Percentiles rank a stretch among this genome's conserved stretches.
Evolutionary conservation across 164 flowering plant species (phyloP).

Genomic region (Annona cherimola): DNA sequence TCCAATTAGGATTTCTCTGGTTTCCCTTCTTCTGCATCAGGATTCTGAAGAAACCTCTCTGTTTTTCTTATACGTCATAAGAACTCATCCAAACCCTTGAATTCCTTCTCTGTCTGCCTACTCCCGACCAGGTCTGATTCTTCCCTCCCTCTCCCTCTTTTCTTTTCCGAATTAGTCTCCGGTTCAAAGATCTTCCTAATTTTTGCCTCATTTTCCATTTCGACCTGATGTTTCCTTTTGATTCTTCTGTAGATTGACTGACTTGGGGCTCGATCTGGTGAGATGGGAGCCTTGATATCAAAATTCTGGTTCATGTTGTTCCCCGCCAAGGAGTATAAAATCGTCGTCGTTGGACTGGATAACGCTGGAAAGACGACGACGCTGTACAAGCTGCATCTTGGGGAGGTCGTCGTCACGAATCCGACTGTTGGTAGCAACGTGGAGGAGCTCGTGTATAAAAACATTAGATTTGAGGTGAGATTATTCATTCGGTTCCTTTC

Average conservation of each 20-base stretch:
- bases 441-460: constrained; percentile 93
- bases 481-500: background rate
- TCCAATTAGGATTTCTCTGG: background rate
- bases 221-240: background rate
- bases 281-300: constrained; percentile 38
- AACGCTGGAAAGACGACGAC: constrained; percentile 99
- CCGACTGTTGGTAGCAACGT: constrained; percentile 99
- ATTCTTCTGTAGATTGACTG: constrained; percentile 4
- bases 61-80: background rate
- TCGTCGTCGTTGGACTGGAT: constrained; percentile 92
- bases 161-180: background rate
- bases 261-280: too few species aligned
- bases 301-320: constrained; percentile 93
- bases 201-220: background rate
- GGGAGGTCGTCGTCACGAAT: constrained; percentile 95
- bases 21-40: background rate
- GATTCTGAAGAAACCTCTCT: background rate
- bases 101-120: background rate
- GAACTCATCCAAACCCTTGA: too few species aligned
- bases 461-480: constrained; percentile 90
- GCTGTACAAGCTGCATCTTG: constrained; percentile 88
- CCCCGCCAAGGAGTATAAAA: constrained; percentile 97
- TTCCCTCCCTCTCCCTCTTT: background rate
- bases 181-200: background rate
- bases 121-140: constrained; percentile 3